A percentile compares a stretch with the other conserved stretches of the same genome.
Evolutionary conservation across 2,329 filamentous ascomycete genomes (phyloP).

Genomic region (Neopestalotiopsis sp.): DNA sequence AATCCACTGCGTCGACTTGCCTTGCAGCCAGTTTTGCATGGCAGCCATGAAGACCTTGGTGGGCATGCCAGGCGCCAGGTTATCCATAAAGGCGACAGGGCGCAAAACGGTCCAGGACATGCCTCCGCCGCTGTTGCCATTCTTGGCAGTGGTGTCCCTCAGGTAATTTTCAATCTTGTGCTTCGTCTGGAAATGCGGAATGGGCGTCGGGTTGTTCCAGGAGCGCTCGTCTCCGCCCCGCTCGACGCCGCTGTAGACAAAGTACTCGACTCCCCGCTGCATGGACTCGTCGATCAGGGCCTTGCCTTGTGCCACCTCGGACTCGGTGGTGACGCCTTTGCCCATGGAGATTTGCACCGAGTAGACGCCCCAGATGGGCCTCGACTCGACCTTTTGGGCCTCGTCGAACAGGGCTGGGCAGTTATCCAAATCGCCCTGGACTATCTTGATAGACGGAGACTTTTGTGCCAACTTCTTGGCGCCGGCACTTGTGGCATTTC

Average conservation of each 20-base stretch:
- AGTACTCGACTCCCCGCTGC: constrained; percentile 59
- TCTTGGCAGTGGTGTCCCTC: constrained; percentile 45
- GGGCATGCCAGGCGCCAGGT: constrained; percentile 42
- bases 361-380: constrained; percentile 64
- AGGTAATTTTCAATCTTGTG: constrained; percentile 67
- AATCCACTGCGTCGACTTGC: constrained; percentile 46
- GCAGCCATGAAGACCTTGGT: constrained; percentile 44
- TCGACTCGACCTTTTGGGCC: constrained; percentile 26
- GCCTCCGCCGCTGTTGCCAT: constrained; percentile 32
- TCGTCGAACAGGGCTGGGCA: constrained; percentile 52
- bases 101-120: constrained; percentile 69
- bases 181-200: constrained; percentile 69
- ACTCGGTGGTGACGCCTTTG: constrained; percentile 40
- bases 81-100: constrained; percentile 68
- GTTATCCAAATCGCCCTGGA: constrained; percentile 61
- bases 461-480: constrained; percentile 53
- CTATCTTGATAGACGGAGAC: constrained; percentile 44
- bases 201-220: constrained; percentile 56
- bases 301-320: constrained; percentile 58
- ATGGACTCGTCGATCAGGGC: constrained; percentile 63
- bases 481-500: constrained; percentile 51
- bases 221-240: constrained; percentile 60
- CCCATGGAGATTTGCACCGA: constrained; percentile 53
- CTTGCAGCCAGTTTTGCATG: constrained; percentile 36
- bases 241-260: constrained; percentile 70